phyloP scores from a whole-genome alignment of 2,329 filamentous ascomycete genomes.

The Tolypocladium amazonense region DNA sequence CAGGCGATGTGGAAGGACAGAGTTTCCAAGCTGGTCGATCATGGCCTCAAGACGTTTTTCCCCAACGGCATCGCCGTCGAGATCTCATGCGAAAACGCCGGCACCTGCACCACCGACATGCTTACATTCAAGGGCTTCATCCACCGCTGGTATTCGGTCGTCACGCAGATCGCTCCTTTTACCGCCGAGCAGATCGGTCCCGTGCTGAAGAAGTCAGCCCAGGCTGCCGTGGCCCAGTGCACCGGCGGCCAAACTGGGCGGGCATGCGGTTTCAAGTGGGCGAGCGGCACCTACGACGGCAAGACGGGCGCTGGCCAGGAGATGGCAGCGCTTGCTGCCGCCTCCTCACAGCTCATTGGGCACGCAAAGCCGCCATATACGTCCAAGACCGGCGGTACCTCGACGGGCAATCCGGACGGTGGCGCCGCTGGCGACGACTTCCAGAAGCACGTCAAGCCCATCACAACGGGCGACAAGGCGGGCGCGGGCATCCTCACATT shows the following conservation, averaged over 20 bases:
- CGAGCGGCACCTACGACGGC: conserved; percentile 37
- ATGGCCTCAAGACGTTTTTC: conserved; percentile 38
- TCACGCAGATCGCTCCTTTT: conserved; percentile 43
- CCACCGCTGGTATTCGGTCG: conserved; percentile 43
- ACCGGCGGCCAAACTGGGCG: conserved; percentile 35
- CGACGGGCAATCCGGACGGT: conserved; percentile 31
- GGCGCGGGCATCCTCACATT: conserved; percentile 37
- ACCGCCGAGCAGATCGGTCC: conserved; percentile 38
- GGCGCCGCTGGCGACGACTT: conserved; percentile 26
- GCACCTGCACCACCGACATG: conserved; percentile 52
- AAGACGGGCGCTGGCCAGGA: conserved; percentile 48
- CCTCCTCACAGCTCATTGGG: conserved; percentile 39
- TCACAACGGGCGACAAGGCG: conserved; percentile 33
- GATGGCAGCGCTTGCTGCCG: conserved; percentile 46
- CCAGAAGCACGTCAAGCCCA: conserved; percentile 18
- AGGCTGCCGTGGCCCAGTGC: conserved; percentile 44
- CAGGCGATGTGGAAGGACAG: conserved; percentile 37
- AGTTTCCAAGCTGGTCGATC: conserved; percentile 27
- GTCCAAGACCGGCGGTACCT: conserved; percentile 39
- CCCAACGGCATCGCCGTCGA: conserved; percentile 47
- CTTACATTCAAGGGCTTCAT: conserved; percentile 53
- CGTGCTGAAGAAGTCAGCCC: conserved; percentile 39
- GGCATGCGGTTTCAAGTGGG: conserved; percentile 47
- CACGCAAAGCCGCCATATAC: conserved; percentile 31
- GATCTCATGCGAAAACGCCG: conserved; percentile 44